A percentile compares a stretch with the other conserved stretches of the same genome.
These are phyloP conservation scores for Trebouxia sp. DNA, from an alignment of 139 green algal species.

Conservation along the genomic window DNA sequence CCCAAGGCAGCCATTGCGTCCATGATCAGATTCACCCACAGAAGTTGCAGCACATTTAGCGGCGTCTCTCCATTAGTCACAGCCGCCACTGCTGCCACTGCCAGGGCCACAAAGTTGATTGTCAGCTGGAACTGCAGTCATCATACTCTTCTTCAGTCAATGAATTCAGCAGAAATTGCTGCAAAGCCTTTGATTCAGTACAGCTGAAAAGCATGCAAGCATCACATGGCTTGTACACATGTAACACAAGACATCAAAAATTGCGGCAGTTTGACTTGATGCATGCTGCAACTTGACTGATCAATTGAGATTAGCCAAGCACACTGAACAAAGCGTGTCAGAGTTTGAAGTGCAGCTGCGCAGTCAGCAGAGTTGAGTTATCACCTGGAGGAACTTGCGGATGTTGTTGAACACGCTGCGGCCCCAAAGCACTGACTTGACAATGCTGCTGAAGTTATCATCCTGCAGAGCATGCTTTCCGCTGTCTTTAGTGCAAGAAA, in stretches of 20 bases:
- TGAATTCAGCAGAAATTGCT: too few species aligned
- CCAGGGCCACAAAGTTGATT: slow-evolving; percentile 95
- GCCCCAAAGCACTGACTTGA: slow-evolving; percentile 96
- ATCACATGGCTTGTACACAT: background rate
- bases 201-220: background rate
- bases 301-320: too few species aligned
- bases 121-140: slow-evolving; percentile 79
- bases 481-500: too few species aligned
- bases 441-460: slow-evolving; percentile 94
- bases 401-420: slow-evolving; percentile 97
- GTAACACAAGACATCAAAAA: too few species aligned
- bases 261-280: too few species aligned
- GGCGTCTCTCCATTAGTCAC: slow-evolving; percentile 78
- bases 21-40: slow-evolving; percentile 99
- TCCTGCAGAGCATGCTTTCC: slow-evolving; percentile 14
- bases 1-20: slow-evolving; percentile 84
- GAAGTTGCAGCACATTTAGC: slow-evolving; percentile 93
- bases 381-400: slow-evolving; percentile 90
- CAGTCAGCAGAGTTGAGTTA: background rate
- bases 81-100: slow-evolving; percentile 91
- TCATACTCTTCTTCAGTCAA: too few species aligned
- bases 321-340: too few species aligned
- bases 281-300: too few species aligned
- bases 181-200: background rate
- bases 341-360: too few species aligned